Evolutionary conservation across 78 protist genomes (phyloP).

Genomic region (Bigelowiella natans): DNA sequence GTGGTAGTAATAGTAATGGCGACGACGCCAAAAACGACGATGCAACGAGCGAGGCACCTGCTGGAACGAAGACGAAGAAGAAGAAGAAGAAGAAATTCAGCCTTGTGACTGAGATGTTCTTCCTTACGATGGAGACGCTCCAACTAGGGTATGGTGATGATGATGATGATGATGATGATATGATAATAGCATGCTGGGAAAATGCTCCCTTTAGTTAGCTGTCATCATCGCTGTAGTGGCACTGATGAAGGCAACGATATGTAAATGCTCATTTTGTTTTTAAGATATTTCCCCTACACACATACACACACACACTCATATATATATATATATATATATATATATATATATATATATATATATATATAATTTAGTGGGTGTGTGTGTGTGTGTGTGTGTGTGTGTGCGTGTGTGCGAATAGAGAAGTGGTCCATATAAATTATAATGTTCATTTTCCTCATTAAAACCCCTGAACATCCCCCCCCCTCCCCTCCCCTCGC

Average conservation of each 20-base stretch:
- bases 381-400: neutral
- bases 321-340: neutral
- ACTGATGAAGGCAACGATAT: neutral
- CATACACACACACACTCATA: neutral
- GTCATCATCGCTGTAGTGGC: too few relatives aligned
- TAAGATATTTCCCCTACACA: neutral
- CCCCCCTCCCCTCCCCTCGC: too few relatives aligned
- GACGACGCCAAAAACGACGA: too few relatives aligned
- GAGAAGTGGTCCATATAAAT: neutral
- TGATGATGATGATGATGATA: too few relatives aligned
- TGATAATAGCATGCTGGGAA: too few relatives aligned
- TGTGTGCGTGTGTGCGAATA: neutral
- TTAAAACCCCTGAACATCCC: too few relatives aligned
- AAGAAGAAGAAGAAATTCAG: neutral
- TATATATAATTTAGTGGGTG: neutral
- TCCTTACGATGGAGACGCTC: neutral
- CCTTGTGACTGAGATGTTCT: neutral
- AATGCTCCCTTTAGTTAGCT: too few relatives aligned
- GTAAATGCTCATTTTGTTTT: neutral
- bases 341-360: neutral
- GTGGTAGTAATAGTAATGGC: too few relatives aligned
- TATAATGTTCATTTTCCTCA: neutral
- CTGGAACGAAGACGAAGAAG: too few relatives aligned
- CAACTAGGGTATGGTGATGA: neutral
- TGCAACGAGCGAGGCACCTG: too few relatives aligned